Conservation (phyloP, 768 basidiomycete genomes). For the Russula griseocarnosa region DNA sequence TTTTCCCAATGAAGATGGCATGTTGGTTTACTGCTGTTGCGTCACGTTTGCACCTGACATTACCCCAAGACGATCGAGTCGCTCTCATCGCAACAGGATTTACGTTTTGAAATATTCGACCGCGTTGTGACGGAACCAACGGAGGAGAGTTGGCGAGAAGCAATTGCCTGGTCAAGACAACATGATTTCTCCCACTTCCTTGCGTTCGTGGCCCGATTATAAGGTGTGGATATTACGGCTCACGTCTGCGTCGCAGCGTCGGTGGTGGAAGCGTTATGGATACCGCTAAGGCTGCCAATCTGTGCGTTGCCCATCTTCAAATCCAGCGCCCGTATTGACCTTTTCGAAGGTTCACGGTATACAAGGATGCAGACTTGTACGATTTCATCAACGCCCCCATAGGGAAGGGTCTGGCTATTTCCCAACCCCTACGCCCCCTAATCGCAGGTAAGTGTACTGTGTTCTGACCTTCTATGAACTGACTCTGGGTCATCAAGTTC, state of each 20-base stretch:
- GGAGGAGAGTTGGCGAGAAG: constrained; percentile 81
- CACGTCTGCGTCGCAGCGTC: constrained; percentile 45
- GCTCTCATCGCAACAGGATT: constrained; percentile 69
- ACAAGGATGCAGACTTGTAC: constrained; percentile 87
- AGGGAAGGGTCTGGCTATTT: constrained; percentile 85
- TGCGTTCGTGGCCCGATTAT: constrained; percentile 50
- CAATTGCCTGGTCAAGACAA: constrained; percentile 81
- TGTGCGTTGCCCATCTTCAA: constrained; percentile 43
- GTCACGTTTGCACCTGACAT: constrained; percentile 10
- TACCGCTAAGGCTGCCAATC: constrained; percentile 91
- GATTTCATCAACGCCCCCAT: constrained; percentile 97
- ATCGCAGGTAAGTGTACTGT: constrained; percentile 57
- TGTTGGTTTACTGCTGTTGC: constrained; percentile 31
- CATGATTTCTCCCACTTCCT: constrained; percentile 92
- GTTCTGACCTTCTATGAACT: neutral
- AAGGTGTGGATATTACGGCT: neutral
- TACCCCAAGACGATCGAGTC: constrained; percentile 62
- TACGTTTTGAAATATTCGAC: constrained; percentile 80
- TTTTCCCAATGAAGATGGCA: constrained; percentile 80
- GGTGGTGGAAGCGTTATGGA: constrained; percentile 96
- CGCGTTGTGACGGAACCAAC: constrained; percentile 87
- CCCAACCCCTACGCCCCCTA: constrained; percentile 68
- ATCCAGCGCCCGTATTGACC: neutral
- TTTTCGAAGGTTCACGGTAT: constrained; percentile 69
- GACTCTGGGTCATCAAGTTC: constrained; percentile 40